Base-by-base conservation (phyloP, 257 asterid genomes). In the Solanum pinnatisectum region DNA sequence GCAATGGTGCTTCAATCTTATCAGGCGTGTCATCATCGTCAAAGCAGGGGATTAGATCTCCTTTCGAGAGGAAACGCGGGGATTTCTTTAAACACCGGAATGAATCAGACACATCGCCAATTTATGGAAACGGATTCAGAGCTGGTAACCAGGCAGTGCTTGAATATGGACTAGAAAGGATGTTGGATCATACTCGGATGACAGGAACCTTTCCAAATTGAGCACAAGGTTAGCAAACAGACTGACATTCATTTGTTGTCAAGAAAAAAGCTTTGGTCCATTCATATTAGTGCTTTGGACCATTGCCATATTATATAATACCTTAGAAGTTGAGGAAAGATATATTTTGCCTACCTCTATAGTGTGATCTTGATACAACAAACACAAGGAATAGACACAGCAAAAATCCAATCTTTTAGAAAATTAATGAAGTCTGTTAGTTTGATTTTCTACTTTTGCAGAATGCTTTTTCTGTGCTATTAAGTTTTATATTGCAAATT, bases 71-170 rank as follows among this genome's bases (percentile, higher is more conserved):
- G 90, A 95, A 93, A 90, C 94, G 96, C 1, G 94, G 96, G 42
- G 93, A 91, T 88, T 97, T 94, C 85, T 94, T 95, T 87, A 95
- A 96, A 91, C 95, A 96, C 87, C 98, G 95, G 93, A 97, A 95
- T 22, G 98, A 94, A 89, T 92, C 98, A 1, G 99, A 97, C 84
- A 89, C 95, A 5, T 97, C 97, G 9, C 91, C 91, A 27, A 95
- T 97, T 10, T 96, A 96, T 78, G 99, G 99, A 81, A 90, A 97
- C 79, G 98, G 99, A 22, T 96, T 94, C 78, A 87, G 99, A 87
- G 94, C 94, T 37, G 99, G 96, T 87, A 93, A 95, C 78, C 93
- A 90, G 44, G 98, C 98, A 1, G 98, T 93, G 83, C 88, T 87
- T 74, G 92, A 92, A 90, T 95, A 94, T 65, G 98, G 98, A 76